These are phyloP conservation scores for Fusarium nygamai DNA, from an alignment of 2,329 filamentous ascomycete species.

Conservation along the genomic window DNA sequence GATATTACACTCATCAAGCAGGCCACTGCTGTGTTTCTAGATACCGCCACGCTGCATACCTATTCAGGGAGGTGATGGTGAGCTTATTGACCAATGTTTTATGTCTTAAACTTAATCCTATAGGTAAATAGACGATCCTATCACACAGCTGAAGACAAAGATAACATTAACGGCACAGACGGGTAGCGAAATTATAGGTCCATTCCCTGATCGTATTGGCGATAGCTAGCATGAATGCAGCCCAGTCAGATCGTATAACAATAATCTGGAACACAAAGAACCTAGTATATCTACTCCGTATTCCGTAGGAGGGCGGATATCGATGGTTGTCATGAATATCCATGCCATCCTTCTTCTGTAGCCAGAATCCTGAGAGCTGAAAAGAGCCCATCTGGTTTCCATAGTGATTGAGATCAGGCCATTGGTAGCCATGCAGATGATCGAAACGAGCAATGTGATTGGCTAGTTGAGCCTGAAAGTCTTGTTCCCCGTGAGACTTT, in stretches of 20 bases:
- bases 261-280: neutral
- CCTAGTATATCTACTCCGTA: neutral
- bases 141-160: neutral
- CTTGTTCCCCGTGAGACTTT: neutral
- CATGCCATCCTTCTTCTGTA: neutral
- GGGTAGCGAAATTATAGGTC: slow-evolving; percentile 1
- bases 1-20: neutral
- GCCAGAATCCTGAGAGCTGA: neutral
- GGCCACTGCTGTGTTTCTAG: neutral
- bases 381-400: slow-evolving; percentile 5
- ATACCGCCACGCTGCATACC: neutral
- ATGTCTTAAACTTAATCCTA: neutral
- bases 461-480: neutral
- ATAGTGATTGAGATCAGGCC: slow-evolving; percentile 31
- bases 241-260: neutral
- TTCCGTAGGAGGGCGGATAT: neutral
- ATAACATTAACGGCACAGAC: neutral
- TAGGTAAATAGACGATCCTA: neutral
- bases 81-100: neutral
- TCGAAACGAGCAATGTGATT: slow-evolving; percentile 12
- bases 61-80: neutral
- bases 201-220: neutral
- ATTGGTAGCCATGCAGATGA: slow-evolving; percentile 22
- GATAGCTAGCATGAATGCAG: neutral
- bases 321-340: neutral